Conservation (phyloP, 108 stramenopile genomes). For the Skeletonema menzelii region DNA sequence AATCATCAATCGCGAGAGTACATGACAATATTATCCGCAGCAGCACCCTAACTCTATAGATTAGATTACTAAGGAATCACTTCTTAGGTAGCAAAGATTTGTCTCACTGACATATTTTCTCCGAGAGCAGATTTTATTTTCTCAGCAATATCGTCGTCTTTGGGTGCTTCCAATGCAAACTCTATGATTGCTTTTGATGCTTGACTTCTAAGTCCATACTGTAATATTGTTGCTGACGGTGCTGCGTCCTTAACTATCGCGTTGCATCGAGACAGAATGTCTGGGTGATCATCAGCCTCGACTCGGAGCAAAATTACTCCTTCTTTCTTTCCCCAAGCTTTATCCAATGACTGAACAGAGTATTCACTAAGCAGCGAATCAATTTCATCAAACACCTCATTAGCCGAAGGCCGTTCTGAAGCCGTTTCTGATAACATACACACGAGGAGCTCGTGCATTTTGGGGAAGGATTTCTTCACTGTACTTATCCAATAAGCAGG, state of each 20-base stretch:
- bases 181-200: slow-evolving; percentile 60
- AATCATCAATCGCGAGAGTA: too few relatives aligned
- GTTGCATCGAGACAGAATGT: slow-evolving; percentile 63
- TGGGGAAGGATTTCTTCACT: slow-evolving; percentile 58
- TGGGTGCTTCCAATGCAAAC: slow-evolving; percentile 51
- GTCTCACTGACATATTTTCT: slow-evolving; percentile 22
- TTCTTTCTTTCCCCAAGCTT: slow-evolving; percentile 53
- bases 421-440: slow-evolving; percentile 72
- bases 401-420: slow-evolving; percentile 63
- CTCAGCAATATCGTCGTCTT: slow-evolving; percentile 14
- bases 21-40: too few relatives aligned
- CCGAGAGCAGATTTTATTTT: slow-evolving; percentile 31
- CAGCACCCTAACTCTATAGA: not conserved
- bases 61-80: not conserved
- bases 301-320: slow-evolving; percentile 69
- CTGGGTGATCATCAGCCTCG: slow-evolving; percentile 65
- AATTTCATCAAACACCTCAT: slow-evolving; percentile 54
- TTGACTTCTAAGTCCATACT: slow-evolving; percentile 80
- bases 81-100: slow-evolving; percentile 12
- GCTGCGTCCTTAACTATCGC: slow-evolving; percentile 59
- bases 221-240: slow-evolving; percentile 58
- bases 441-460: slow-evolving; percentile 57
- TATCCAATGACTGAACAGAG: slow-evolving; percentile 73
- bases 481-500: slow-evolving; percentile 61
- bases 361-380: slow-evolving; percentile 68